Evolutionary conservation across 257 asterid species (phyloP), one percentile per base, ranked within the genome.

Genomic region (Lithospermum erythrorhizon): DNA sequence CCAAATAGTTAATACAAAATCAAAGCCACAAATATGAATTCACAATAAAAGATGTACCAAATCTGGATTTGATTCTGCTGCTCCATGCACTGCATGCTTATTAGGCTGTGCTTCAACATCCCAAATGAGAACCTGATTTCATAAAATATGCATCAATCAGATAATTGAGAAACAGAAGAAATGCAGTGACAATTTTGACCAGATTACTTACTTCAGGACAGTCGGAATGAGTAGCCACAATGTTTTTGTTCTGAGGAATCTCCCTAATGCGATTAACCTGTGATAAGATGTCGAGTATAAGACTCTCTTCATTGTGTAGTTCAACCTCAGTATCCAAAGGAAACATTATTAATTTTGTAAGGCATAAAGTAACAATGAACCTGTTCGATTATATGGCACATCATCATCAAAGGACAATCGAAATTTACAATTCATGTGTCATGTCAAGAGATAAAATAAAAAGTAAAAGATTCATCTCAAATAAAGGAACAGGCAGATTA

Each of bases 211-310:
- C 98, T 74, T 90, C 96, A 73, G 98, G 96, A 64, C 94, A 75
- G 71, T 90, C 98, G 11, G 98, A 87, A 72, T 90, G 98, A 4
- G 98, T 90, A 6, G 96, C 98, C 57, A 90, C 74, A 65, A 90
- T 87, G 71, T 89, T 93, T 70, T 93, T 89, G 64, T 93, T 86
- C 71, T 78, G 96, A 2, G 99, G 96, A 75, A 93, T 81, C 71
- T 93, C 99, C 76, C 99, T 86, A 78, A 93, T 93, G 67, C 99
- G 79, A 78, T 93, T 93, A 23, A 89, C 97, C 99, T 93, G 73
- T 69, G 74, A 63, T 30, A 51, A 22, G 65, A 55, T 59, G 41
- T 25, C 41, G 25, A 57, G 29, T 47, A 29, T 23, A 55, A 60
- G 7, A 10, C 25, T 54, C 47, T 59, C 59, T 45, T 16, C 9